These are phyloP conservation scores for Coniochaeta sp. DNA, from an alignment of 2,329 filamentous ascomycete species.

Conservation along the genomic window DNA sequence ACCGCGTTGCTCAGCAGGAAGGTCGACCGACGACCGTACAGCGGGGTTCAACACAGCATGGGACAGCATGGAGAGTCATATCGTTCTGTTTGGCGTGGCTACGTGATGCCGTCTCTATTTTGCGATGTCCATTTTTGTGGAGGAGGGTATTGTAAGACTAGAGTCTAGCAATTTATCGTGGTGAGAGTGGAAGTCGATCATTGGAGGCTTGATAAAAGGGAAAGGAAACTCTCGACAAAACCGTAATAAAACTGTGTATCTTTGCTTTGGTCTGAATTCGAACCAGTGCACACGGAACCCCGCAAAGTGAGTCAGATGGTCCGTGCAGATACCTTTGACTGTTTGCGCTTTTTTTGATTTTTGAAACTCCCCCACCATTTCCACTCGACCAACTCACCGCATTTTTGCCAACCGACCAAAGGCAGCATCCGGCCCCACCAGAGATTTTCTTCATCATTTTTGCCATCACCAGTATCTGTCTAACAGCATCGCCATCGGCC, in stretches of 20 bases:
- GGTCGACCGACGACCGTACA: no score
- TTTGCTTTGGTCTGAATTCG: not conserved
- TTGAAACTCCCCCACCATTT: conserved; percentile 1
- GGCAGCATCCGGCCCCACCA: not conserved
- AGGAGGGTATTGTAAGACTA: no score
- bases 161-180: no score
- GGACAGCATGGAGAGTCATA: no score
- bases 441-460: not conserved
- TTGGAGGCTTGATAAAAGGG: no score
- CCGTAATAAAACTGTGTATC: not conserved
- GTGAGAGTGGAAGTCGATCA: no score
- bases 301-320: not conserved
- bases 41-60: no score
- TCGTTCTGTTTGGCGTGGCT: not conserved
- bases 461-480: conserved; percentile 1
- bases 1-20: conserved; percentile 18
- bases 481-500: not conserved
- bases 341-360: not conserved
- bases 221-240: not conserved
- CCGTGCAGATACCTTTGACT: not conserved
- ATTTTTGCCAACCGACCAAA: not conserved
- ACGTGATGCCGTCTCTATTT: not conserved
- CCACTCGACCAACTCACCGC: conserved; percentile 1
- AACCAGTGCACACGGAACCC: not conserved
- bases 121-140: no score